These are phyloP conservation scores for Chalciporus sphaerocephalus DNA, from an alignment of 768 basidiomycete genomes.

Conservation along the genomic window DNA sequence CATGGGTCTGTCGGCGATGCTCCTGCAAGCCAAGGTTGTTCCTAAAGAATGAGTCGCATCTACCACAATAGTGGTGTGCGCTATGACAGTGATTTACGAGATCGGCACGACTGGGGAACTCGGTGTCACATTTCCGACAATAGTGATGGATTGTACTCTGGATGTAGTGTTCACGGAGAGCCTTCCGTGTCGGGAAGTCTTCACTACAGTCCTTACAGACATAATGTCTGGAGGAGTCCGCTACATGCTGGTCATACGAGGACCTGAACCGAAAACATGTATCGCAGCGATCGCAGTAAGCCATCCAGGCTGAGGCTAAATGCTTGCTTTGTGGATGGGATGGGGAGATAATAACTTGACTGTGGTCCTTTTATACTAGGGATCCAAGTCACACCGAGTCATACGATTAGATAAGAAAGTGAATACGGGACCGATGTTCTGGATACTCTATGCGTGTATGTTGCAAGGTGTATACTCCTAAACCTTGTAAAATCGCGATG, in stretches of 20 bases:
- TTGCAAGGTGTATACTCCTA: too few relatives aligned
- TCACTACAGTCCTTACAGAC: conserved; percentile 42
- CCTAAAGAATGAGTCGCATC: conserved; percentile 43
- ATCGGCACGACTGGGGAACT: conserved; percentile 34
- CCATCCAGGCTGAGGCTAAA: conserved; percentile 20
- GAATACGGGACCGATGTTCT: too few relatives aligned
- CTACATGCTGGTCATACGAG: conserved; percentile 35
- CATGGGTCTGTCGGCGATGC: conserved; percentile 40
- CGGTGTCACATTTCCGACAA: conserved; percentile 47
- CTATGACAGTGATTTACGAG: conserved; percentile 41
- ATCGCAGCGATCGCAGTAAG: conserved; percentile 38
- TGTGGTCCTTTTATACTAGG: too few relatives aligned
- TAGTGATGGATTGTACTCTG: conserved; percentile 47
- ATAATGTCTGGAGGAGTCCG: conserved; percentile 39
- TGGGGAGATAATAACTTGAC: too few relatives aligned
- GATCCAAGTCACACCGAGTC: too few relatives aligned
- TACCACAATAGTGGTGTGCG: conserved; percentile 40
- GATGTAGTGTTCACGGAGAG: conserved; percentile 48
- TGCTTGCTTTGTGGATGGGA: too few relatives aligned
- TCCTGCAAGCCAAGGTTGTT: conserved; percentile 38
- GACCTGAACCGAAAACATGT: conserved; percentile 28
- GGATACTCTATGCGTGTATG: too few relatives aligned
- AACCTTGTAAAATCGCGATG: too few relatives aligned
- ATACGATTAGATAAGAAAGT: too few relatives aligned
- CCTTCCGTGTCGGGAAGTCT: conserved; percentile 40